Percentiles rank a stretch among this genome's conserved stretches.
Evolutionary conservation across 106 monocot genomes (phyloP).

Genomic region (Agapanthus africanus): DNA sequence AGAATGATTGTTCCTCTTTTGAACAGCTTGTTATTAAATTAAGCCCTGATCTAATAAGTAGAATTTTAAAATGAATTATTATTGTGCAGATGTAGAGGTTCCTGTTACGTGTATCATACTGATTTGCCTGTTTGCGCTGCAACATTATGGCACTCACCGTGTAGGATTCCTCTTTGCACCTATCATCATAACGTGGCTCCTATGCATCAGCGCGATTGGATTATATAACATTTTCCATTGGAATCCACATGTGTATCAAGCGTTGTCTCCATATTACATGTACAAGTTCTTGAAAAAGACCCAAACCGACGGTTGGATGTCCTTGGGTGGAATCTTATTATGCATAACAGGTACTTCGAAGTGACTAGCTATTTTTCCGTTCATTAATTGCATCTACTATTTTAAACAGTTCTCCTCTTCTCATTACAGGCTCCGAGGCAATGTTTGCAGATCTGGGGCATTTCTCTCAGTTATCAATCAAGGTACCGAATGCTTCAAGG

Average conservation of each 20-base stretch:
- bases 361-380: too few species aligned
- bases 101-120: slow-evolving; percentile 68
- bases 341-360: slow-evolving; percentile 60
- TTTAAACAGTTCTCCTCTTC: neutral
- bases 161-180: slow-evolving; percentile 67
- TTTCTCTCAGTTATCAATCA: slow-evolving; percentile 85
- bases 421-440: slow-evolving; percentile 78
- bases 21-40: too few species aligned
- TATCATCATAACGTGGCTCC: slow-evolving; percentile 51
- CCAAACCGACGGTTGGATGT: slow-evolving; percentile 69
- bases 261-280: slow-evolving; percentile 74
- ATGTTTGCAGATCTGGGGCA: slow-evolving; percentile 99
- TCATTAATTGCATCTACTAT: too few species aligned
- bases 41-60: too few species aligned
- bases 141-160: slow-evolving; percentile 72
- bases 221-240: slow-evolving; percentile 62
- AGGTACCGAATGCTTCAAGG: slow-evolving; percentile 32
- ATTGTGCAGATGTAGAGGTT: slow-evolving; percentile 72
- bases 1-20: too few species aligned
- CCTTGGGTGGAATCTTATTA: slow-evolving; percentile 67
- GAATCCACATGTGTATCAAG: slow-evolving; percentile 59
- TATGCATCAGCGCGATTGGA: slow-evolving; percentile 67
- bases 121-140: slow-evolving; percentile 61
- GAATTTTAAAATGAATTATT: too few species aligned
- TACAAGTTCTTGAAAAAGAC: slow-evolving; percentile 68